phyloP scores from a whole-genome alignment of 768 basidiomycete genomes.

The Russula foetens region DNA sequence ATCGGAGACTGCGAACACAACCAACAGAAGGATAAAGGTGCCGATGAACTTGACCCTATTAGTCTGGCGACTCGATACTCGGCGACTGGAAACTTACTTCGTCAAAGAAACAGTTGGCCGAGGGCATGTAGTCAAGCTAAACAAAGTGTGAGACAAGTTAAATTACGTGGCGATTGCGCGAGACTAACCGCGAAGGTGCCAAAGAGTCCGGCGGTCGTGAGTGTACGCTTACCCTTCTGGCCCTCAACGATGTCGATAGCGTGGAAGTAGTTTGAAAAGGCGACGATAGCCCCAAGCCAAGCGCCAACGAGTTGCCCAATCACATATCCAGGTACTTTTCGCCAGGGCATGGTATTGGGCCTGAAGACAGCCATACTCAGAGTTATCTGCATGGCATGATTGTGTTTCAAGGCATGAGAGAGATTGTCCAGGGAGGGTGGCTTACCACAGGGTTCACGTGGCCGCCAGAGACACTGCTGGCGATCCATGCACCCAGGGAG shows the following conservation, averaged over 20 bases:
- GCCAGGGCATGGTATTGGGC: constrained; percentile 73
- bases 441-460: constrained; percentile 38
- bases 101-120: constrained; percentile 38
- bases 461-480: constrained; percentile 60
- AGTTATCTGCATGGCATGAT: constrained; percentile 42
- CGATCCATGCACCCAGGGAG: constrained; percentile 61
- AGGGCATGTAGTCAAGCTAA: constrained; percentile 36
- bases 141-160: background rate
- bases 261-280: constrained; percentile 60
- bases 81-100: constrained; percentile 28
- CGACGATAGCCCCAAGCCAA: constrained; percentile 45
- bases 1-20: constrained; percentile 48
- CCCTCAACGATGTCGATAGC: constrained; percentile 62
- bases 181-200: constrained; percentile 50
- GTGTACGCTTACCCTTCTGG: constrained; percentile 43
- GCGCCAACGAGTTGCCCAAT: constrained; percentile 56
- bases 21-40: constrained; percentile 45
- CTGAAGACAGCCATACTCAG: constrained; percentile 60
- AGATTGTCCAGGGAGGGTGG: background rate
- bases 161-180: background rate
- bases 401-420: background rate
- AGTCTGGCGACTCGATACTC: background rate
- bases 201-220: constrained; percentile 50
- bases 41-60: constrained; percentile 39
- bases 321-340: constrained; percentile 67